Evolutionary conservation across 2,329 filamentous ascomycete genomes (phyloP), one percentile per base, ranked within the genome.

Genomic region (Fusarium globosum): DNA sequence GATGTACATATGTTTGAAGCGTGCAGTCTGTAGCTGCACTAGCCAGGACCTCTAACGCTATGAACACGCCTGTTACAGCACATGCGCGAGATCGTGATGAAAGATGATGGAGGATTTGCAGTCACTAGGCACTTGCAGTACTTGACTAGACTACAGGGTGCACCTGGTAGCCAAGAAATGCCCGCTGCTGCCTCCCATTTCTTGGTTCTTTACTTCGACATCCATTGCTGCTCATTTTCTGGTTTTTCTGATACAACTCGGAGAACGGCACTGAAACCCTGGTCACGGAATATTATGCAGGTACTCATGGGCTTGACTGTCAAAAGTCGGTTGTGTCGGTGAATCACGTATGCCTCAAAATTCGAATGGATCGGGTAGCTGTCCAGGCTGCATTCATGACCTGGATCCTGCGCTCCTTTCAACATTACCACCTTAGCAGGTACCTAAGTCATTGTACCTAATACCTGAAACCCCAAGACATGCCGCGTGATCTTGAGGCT

Each of bases 21-120:
- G 18, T 39, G 20, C 35, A 62, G 49, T 30, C 18, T 46, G 42
- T 26, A 36, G 36, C 33, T 51, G 38, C 43, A 26, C 64, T 45
- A 58, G 23, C 33, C 21, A 52, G 26, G 35, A 39, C 45, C 48
- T 43, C 28, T 28, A 33, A 43, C 26, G 36, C 55, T 69, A 68
- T 33, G 30, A 48, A 42, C 58, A 72, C 64, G 41, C 46, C 62
- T 52, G 60, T 56, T 48, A 59, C 64, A 73, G 33, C 58, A 62
- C 52, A 55, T 68, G 66, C 45, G 36, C 56, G 23, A 48, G 45
- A 58, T 63, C 68, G 69, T 68, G 71, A 73, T 73, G 67, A 64
- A 61, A 43, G 62, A 71, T 68, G 67, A 74, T 74, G 71, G 58
- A 35, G 36, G 14, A 55, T 60, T 41, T 56, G 43, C 30, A 26